Evolutionary conservation across 352 stramenopile species (phyloP), one percentile per base, ranked within the genome.

Genomic region (Phytophthora sp.): DNA sequence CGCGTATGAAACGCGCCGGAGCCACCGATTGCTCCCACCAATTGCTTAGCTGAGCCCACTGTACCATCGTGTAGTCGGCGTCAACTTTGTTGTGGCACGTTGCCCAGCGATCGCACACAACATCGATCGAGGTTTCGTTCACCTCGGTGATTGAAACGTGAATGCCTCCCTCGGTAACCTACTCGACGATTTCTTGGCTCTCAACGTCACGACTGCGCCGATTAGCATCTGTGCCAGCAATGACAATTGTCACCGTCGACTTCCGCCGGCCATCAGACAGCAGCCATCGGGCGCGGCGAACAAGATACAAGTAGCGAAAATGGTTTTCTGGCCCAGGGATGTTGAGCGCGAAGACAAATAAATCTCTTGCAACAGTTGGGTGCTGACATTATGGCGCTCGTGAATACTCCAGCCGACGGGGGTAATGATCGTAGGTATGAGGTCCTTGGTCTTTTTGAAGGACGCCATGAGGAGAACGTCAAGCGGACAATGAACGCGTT

Each of bases 1-100:
- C n/a, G n/a, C n/a, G n/a, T n/a, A n/a, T n/a, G n/a, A 53, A 20
- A 26, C 17, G 90, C 65, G 81, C 89, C 54, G 83, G 83, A 17
- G 39, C 17, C 15, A 51, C 27, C 1, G 67, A 30, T 54, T 83
- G 70, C 60, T 86, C 76, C 74, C 73, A 86, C 12, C 71, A 69
- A 38, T 73, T 74, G 42, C 74, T 56, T 21, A 76, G 73, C 35
- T 65, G 62, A 44, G 62, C 59, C 34, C 64, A 79, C 23, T 83
- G 71, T 32, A 83, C 51, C 54, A 83, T 69, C 27, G 72, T 18
- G 20, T 76, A 74, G 26, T 72, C 49, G 21, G 73, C 73, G 28
- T 79, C 65, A 42, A 74, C 39, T 20, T 69, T 49, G 37, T 26
- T 85, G 18, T 71, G 24, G 28, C 67, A 75, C 18, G 27, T 45